These are phyloP conservation scores for Conticribra weissflogii DNA, from an alignment of 108 stramenopile species.

Conservation along the genomic window DNA sequence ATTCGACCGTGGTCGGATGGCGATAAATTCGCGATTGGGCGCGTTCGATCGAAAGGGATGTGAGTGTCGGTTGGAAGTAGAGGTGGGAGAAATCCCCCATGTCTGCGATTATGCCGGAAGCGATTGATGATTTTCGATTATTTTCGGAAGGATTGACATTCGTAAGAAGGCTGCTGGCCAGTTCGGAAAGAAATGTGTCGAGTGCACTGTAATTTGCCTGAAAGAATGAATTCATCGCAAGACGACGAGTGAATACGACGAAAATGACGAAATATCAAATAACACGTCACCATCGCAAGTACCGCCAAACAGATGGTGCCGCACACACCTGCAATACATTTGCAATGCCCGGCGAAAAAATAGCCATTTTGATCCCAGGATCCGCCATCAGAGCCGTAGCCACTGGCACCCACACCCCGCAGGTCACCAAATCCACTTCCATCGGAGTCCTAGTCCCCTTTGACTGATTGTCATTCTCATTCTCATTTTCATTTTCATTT, in stretches of 20 bases:
- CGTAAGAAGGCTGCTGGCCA: conserved; percentile 68
- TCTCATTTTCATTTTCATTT: neutral
- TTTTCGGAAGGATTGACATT: conserved; percentile 2
- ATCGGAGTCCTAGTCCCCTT: no score
- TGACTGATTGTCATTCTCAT: no score
- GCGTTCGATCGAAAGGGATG: conserved; percentile 38
- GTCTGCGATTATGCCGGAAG: neutral
- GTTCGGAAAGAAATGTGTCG: conserved; percentile 73
- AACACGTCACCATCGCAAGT: no score
- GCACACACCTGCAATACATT: conserved; percentile 65
- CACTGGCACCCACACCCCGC: conserved; percentile 88
- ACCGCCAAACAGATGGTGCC: neutral
- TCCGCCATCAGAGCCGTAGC: conserved; percentile 89
- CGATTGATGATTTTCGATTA: no score
- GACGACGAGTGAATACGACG: neutral
- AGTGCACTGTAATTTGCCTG: conserved; percentile 76
- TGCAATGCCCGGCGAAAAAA: conserved; percentile 93
- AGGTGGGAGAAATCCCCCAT: conserved; percentile 49
- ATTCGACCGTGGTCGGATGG: conserved; percentile 85
- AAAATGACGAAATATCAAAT: neutral
- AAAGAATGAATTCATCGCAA: neutral
- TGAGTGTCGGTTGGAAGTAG: conserved; percentile 63
- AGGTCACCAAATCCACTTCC: conserved; percentile 83
- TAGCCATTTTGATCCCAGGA: conserved; percentile 85
- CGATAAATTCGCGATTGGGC: conserved; percentile 79